Conservation (phyloP, 2,329 filamentous ascomycete genomes). For the Ophiostoma sp. region DNA sequence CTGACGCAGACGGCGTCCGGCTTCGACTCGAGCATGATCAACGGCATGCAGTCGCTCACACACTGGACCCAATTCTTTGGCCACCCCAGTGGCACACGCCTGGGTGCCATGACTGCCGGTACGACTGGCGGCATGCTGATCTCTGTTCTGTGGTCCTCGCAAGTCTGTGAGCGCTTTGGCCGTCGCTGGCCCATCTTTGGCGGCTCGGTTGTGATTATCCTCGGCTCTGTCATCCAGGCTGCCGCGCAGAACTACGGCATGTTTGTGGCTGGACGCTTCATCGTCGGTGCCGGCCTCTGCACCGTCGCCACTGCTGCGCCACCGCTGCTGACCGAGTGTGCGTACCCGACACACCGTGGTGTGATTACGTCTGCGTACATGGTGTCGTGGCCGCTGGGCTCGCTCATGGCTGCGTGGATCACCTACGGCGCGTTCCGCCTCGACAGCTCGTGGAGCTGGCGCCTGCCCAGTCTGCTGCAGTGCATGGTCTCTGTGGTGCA, state of each 20-base stretch:
- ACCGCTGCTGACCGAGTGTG: constrained; percentile 49
- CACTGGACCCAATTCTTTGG: constrained; percentile 33
- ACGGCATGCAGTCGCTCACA: constrained; percentile 33
- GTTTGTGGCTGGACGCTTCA: constrained; percentile 63
- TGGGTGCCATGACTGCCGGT: constrained; percentile 30
- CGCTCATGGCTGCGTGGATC: constrained; percentile 67
- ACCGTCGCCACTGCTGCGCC: constrained; percentile 35
- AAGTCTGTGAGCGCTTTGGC: constrained; percentile 53
- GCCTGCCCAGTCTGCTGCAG: constrained; percentile 44
- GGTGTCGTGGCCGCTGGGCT: constrained; percentile 74
- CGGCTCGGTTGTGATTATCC: constrained; percentile 63
- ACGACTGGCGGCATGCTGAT: constrained; percentile 18
- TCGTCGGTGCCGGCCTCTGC: constrained; percentile 60
- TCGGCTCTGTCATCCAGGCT: constrained; percentile 70
- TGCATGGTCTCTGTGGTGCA: constrained; percentile 24
- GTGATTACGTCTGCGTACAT: constrained; percentile 70
- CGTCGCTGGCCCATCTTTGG: constrained; percentile 66
- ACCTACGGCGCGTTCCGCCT: constrained; percentile 52
- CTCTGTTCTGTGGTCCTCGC: constrained; percentile 16
- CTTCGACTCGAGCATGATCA: constrained; percentile 34
- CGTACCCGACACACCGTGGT: constrained; percentile 72
- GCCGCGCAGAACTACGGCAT: constrained; percentile 54
- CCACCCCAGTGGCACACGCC: constrained; percentile 30
- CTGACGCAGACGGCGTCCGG: constrained; percentile 34
- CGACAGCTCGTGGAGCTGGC: constrained; percentile 29